Evolutionary conservation across 345 rosid genomes (phyloP), one percentile per base, ranked within the genome.

Genomic region (Crucihimalaya himalaica): DNA sequence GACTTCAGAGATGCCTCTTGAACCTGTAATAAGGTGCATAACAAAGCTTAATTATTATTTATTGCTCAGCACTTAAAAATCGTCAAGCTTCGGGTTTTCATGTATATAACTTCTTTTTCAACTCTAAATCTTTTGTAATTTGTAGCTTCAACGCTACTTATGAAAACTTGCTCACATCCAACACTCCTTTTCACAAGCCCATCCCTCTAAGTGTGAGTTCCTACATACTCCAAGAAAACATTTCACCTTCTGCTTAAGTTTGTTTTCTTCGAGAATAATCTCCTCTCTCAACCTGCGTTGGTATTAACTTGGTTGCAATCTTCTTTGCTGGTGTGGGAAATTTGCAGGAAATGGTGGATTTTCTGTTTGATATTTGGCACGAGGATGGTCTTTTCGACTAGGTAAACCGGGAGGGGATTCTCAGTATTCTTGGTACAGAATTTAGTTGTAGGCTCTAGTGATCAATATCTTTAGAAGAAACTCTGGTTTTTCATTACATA

Each of bases 61-160:
- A 37, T 35, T 34, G 8, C n/a, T 45, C 34, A 35, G 0, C 29
- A 19, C 21, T 39, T 27, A 14, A 3, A 27, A 60, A 10, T 53
- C 16, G 35, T 23, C 11, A 75, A 42, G 63, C 63, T 61, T 61
- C 69, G 31, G 8, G 15, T 66, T 74, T 66, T 45, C 25, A 47
- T 20, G 47, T 55, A 12, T 42, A n/a, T 5, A 65, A 28, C 72
- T 68, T 19, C 7, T 50, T 25, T 50, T 15, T 16, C 6, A 1
- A 20, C 48, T 39, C 52, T 20, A 10, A 21, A 53, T 27, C 14
- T 37, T 29, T 4, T 43, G 61, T 47, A 77, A 76, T 29, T 4
- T 43, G 66, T 39, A 77, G 80, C 76, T 77, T 77, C 67, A 77
- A 77, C 37, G 80, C 76, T n/a, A 70, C 76, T 40, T 77, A 77